Evolutionary conservation across 225 moss, liverwort and hornwort genomes (phyloP).

Genomic region (Pleurozium schreberi): DNA sequence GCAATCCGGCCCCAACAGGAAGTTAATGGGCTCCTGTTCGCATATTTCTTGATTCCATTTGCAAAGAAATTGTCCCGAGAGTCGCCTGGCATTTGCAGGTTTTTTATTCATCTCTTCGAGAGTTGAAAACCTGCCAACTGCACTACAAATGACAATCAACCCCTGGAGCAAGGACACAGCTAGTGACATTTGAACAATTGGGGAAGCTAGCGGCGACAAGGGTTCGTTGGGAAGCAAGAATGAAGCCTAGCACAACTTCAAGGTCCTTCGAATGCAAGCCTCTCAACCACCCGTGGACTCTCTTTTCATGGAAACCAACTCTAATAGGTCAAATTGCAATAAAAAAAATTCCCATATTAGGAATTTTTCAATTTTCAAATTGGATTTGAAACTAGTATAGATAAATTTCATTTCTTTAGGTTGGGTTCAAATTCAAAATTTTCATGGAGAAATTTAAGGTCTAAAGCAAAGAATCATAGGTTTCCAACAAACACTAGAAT

Average conservation of each 20-base stretch:
- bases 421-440: neutral
- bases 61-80: constrained; percentile 3
- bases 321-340: too few relatives aligned
- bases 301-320: too few relatives aligned
- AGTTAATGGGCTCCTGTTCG: constrained; percentile 11
- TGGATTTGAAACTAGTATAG: neutral
- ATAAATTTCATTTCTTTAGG: neutral
- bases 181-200: neutral
- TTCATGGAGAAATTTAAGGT: neutral
- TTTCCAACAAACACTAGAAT: neutral
- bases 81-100: neutral
- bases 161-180: neutral
- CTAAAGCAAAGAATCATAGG: neutral
- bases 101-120: neutral
- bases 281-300: neutral
- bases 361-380: neutral
- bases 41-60: constrained; percentile 17
- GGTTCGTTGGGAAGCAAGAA: neutral
- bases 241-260: neutral
- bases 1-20: constrained; percentile 20
- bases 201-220: neutral
- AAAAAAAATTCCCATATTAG: neutral
- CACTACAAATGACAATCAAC: neutral
- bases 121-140: constrained; percentile 12
- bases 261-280: neutral